Percentiles rank a stretch among this genome's conserved stretches.
phyloP scores from a whole-genome alignment of 1,139 yeast genomes.

The Nakaseomyces delphensis region DNA sequence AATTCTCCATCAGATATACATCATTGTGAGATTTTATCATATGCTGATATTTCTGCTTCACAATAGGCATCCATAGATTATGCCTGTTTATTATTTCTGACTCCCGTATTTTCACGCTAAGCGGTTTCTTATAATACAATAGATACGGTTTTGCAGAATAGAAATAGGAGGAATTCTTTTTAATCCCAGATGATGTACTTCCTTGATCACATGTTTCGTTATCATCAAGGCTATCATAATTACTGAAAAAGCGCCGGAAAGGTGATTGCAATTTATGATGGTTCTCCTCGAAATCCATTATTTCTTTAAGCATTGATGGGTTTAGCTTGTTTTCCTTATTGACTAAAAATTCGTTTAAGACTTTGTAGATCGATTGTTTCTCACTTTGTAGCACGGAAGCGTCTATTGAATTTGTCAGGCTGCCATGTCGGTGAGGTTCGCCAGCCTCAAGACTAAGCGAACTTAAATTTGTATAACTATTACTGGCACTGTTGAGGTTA shows the following conservation, averaged over 20 bases:
- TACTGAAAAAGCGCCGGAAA: neutral
- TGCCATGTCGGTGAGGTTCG: slow-evolving; percentile 16
- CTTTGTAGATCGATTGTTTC: slow-evolving; percentile 12
- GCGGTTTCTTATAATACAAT: slow-evolving; percentile 22
- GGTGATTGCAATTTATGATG: slow-evolving; percentile 1
- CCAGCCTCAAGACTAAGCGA: slow-evolving; percentile 3
- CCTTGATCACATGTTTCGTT: slow-evolving; percentile 5
- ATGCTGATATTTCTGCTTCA: slow-evolving; percentile 13
- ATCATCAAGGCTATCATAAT: neutral
- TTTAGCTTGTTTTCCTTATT: slow-evolving; percentile 14
- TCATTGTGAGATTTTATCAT: slow-evolving; percentile 9
- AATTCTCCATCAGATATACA: neutral
- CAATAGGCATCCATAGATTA: slow-evolving; percentile 23
- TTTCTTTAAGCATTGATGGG: slow-evolving; percentile 11
- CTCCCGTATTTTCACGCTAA: slow-evolving; percentile 18
- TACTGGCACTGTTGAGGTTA: slow-evolving; percentile 8
- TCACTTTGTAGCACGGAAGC: slow-evolving; percentile 13
- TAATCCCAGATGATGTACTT: neutral
- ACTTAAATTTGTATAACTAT: slow-evolving; percentile 9
- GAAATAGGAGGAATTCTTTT: slow-evolving; percentile 1
- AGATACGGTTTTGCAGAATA: slow-evolving; percentile 17
- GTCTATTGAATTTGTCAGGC: slow-evolving; percentile 18
- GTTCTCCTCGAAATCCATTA: neutral
- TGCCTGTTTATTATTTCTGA: slow-evolving; percentile 19
- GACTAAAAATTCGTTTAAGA: slow-evolving; percentile 14